Conservation (phyloP, 2,329 filamentous ascomycete genomes). For the Calonectria naviculata region DNA sequence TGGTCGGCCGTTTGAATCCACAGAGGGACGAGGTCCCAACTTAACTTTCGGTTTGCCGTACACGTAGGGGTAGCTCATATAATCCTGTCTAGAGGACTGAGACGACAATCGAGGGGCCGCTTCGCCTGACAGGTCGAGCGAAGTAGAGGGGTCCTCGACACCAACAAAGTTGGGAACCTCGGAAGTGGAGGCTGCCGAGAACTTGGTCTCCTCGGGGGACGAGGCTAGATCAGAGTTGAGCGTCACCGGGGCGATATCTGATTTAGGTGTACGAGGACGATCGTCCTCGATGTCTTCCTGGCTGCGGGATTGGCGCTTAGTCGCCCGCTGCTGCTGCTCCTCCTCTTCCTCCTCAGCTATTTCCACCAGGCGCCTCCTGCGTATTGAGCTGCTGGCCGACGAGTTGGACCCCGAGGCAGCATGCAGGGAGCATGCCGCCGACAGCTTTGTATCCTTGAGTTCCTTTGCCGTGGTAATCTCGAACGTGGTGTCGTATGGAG, state of each 20-base stretch:
- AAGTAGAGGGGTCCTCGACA: conserved; percentile 55
- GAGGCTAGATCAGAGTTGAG: conserved; percentile 64
- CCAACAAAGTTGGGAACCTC: conserved; percentile 66
- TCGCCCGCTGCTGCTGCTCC: conserved; percentile 66
- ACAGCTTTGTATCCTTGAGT: conserved; percentile 88
- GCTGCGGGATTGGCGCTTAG: conserved; percentile 68
- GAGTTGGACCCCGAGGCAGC: conserved; percentile 87
- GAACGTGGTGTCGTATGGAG: conserved; percentile 88
- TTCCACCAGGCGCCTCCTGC: conserved; percentile 83
- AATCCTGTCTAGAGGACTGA: conserved; percentile 63
- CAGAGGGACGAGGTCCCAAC: conserved; percentile 84
- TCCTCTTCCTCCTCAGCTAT: conserved; percentile 96
- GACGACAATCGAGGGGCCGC: conserved; percentile 60
- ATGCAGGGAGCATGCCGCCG: conserved; percentile 89
- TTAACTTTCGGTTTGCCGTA: conserved; percentile 84
- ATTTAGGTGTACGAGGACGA: conserved; percentile 40
- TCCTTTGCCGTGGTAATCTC: conserved; percentile 80
- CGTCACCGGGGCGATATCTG: conserved; percentile 52
- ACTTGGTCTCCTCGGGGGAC: conserved; percentile 61
- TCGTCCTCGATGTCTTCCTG: conserved; percentile 55
- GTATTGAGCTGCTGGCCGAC: conserved; percentile 84
- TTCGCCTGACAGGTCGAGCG: conserved; percentile 57
- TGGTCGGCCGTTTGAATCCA: conserved; percentile 70
- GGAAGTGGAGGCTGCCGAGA: conserved; percentile 56
- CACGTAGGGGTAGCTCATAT: conserved; percentile 61